Base-by-base conservation (phyloP, 108 stramenopile species). In the Poteriospumella lacustris region DNA sequence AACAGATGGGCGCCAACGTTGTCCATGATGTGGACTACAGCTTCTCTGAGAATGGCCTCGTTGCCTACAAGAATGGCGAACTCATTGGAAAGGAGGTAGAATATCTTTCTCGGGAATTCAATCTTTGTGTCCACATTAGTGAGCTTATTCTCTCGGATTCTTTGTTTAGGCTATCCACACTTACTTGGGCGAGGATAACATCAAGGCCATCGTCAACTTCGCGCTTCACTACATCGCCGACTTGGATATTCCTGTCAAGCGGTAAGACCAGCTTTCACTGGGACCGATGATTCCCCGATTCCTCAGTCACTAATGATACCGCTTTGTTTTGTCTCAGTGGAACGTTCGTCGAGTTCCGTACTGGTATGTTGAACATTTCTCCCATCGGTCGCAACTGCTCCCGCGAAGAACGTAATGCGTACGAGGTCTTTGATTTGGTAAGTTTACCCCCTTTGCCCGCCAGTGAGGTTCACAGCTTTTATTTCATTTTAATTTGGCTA, bases 1-100 rank as follows among this genome's bases (percentile, higher is more conserved):
- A 99, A 77, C 99, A 99, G 83, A 90, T 99, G 31, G 99, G 99
- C 39, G 89, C 82, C 39, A 86, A 88, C 39, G 93, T 95, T 78
- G 88, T 76, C 43, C 81, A 87, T 12, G 79, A 92, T 19, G 97
- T 95, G 79, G 95, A 95, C 39, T 99, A 91, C 89, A 95, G 94
- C 88, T 99, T 99, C 80, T 87, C 89, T n/a, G 95, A 99, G 87
- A 99, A 99, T 82, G 99, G 99, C 28, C 87, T 99, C 41, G 94
- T 96, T 2, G 99, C 95, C 0, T 98, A 95, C 89, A 95, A 95
- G 81, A 83, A 59, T 36, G 88, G 87, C n/a, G 47, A 80, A 43
- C 86, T 79, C 29, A 82, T 89, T 29, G 87, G 36, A 15, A 70
- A 40, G n/a, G 64, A 75, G 77, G 70, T 73, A 42, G 31, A 5